These are phyloP conservation scores for Globisporangium barbulae DNA, from an alignment of 352 stramenopile species.

Conservation along the genomic window DNA sequence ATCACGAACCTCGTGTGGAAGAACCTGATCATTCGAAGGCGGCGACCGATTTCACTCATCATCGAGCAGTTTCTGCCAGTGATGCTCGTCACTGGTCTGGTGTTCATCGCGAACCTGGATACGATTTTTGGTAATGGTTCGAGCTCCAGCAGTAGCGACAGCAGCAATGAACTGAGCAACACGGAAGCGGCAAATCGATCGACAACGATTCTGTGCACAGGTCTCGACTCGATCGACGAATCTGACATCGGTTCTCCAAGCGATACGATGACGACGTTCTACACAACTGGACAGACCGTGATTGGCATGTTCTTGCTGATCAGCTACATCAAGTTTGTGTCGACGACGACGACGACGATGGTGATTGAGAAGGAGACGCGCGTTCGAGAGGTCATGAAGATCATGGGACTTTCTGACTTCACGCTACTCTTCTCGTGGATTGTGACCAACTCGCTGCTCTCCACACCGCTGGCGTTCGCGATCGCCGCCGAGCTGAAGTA, in stretches of 20 bases:
- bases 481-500: slow-evolving; percentile 58
- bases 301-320: slow-evolving; percentile 59
- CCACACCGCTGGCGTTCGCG: slow-evolving; percentile 44
- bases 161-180: slow-evolving; percentile 2
- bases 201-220: slow-evolving; percentile 32
- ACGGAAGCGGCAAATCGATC: slow-evolving; percentile 19
- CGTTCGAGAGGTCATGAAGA: slow-evolving; percentile 81
- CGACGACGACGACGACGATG: slow-evolving; percentile 63
- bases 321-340: slow-evolving; percentile 59
- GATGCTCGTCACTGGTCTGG: slow-evolving; percentile 40
- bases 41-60: slow-evolving; percentile 44
- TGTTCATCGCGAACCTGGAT: slow-evolving; percentile 66
- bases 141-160: slow-evolving; percentile 14
- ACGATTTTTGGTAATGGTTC: slow-evolving; percentile 30
- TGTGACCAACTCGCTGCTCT: slow-evolving; percentile 43
- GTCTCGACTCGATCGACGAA: slow-evolving; percentile 23
- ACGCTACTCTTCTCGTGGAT: slow-evolving; percentile 66
- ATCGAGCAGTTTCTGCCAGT: slow-evolving; percentile 62
- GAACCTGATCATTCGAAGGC: slow-evolving; percentile 50
- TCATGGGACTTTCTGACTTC: slow-evolving; percentile 69
- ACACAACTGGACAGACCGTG: slow-evolving; percentile 57
- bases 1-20: slow-evolving; percentile 73
- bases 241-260: slow-evolving; percentile 33
- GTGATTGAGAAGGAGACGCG: slow-evolving; percentile 81
- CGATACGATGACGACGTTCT: slow-evolving; percentile 56